phyloP scores from a whole-genome alignment of 2,329 filamentous ascomycete species.

The Verticillium tricorpus region DNA sequence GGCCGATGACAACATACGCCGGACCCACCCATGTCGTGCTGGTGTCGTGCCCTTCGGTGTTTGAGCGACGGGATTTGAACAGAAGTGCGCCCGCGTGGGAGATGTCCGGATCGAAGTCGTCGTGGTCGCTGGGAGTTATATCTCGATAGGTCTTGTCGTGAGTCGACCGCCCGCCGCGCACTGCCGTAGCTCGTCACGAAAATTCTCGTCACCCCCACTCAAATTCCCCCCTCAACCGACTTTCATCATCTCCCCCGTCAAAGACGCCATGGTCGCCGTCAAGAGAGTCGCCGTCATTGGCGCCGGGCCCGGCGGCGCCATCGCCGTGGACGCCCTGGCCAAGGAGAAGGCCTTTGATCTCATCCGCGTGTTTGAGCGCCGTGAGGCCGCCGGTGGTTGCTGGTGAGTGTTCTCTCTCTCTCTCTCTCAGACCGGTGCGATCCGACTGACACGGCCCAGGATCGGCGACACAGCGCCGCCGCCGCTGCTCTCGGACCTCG shows the following conservation, averaged over 20 bases:
- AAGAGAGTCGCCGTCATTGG: conserved; percentile 55
- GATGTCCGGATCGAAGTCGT: not conserved
- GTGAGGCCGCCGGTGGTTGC: conserved; percentile 54
- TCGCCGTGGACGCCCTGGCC: conserved; percentile 54
- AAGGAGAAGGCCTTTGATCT: conserved; percentile 54
- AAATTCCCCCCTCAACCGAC: not conserved
- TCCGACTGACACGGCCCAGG: conserved; percentile 24
- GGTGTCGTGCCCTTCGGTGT: not conserved
- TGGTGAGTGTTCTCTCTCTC: conserved; percentile 38
- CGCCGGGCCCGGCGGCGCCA: conserved; percentile 55
- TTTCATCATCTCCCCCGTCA: not conserved
- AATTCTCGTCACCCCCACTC: not conserved
- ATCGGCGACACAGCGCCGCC: conserved; percentile 32
- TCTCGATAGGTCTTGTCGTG: not conserved
- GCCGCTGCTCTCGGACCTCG: conserved; percentile 37
- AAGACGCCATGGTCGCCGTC: conserved; percentile 12
- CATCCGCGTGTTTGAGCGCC: conserved; percentile 58
- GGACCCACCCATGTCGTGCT: not conserved
- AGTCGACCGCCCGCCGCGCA: no score
- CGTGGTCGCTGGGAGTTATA: not conserved
- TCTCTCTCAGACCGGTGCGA: not conserved
- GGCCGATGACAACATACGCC: conserved; percentile 3
- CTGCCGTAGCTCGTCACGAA: not conserved
- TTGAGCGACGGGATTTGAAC: conserved; percentile 3
- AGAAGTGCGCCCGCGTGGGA: not conserved